phyloP scores from a whole-genome alignment of 2,329 filamentous ascomycete species.

The Alternaria triticimaculans region DNA sequence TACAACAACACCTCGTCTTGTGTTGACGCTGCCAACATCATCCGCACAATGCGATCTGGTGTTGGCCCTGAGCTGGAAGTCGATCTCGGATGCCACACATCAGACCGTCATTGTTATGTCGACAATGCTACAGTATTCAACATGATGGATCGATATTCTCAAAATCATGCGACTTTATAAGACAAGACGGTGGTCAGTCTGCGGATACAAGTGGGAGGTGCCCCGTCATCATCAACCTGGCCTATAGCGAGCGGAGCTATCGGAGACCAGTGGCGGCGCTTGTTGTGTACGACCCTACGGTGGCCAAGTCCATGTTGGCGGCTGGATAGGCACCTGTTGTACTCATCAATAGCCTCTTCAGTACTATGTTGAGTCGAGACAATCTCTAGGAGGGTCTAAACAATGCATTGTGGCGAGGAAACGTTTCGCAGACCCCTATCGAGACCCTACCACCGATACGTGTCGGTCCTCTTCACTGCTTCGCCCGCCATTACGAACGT shows the following conservation, averaged over 20 bases:
- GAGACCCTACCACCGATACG: neutral
- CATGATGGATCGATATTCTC: constrained; percentile 55
- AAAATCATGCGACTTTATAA: constrained; percentile 26
- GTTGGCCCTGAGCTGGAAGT: constrained; percentile 47
- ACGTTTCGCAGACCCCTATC: neutral
- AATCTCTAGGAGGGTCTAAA: neutral
- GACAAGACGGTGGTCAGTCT: neutral
- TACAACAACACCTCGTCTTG: constrained; percentile 45
- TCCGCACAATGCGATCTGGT: constrained; percentile 52
- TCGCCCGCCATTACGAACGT: neutral
- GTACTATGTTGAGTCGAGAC: neutral
- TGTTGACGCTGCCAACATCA: constrained; percentile 54
- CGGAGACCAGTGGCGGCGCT: constrained; percentile 8
- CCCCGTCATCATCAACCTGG: neutral
- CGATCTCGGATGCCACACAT: constrained; percentile 50
- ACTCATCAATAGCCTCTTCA: neutral
- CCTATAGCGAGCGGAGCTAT: neutral
- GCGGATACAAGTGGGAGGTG: neutral
- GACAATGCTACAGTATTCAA: constrained; percentile 53
- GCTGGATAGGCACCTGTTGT: neutral
- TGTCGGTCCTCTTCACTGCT: neutral
- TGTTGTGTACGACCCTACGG: neutral
- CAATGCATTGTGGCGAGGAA: neutral
- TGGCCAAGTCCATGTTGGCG: neutral
- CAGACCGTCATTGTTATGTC: constrained; percentile 52